Conservation (phyloP, 1,139 yeast genomes). For the Hyphopichia wangnamkhiaoensis region DNA sequence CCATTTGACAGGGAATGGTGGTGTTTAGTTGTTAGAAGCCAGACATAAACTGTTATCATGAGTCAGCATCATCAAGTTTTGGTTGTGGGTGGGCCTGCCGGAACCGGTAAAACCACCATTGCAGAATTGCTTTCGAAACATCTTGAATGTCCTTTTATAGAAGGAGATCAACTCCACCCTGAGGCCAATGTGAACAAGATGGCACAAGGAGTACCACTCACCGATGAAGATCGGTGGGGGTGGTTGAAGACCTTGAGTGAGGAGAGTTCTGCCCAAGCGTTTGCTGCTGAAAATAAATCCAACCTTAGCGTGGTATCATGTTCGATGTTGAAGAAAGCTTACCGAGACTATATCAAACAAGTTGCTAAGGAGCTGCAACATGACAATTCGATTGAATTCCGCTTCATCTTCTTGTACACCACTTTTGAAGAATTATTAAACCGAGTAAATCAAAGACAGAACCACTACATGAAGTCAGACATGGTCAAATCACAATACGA, state of each 20-base stretch:
- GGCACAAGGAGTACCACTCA: constrained; percentile 75
- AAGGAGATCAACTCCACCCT: constrained; percentile 86
- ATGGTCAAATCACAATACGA: constrained; percentile 82
- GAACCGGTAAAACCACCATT: constrained; percentile 87
- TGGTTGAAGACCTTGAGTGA: constrained; percentile 67
- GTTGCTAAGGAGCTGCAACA: constrained; percentile 17
- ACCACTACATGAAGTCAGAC: constrained; percentile 83
- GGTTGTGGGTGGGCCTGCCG: constrained; percentile 85
- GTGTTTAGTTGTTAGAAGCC: too few relatives aligned
- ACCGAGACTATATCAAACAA: constrained; percentile 59
- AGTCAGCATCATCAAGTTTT: background rate
- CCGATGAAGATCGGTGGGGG: constrained; percentile 89
- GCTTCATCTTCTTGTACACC: constrained; percentile 69
- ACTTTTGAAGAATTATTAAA: constrained; percentile 57
- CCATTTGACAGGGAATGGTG: too few relatives aligned
- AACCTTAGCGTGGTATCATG: constrained; percentile 65
- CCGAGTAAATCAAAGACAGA: constrained; percentile 62
- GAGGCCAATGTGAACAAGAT: constrained; percentile 73
- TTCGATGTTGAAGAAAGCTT: constrained; percentile 74
- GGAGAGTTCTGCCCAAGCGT: constrained; percentile 37
- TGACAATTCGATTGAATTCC: constrained; percentile 39
- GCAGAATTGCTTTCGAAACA: constrained; percentile 53
- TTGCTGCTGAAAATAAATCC: constrained; percentile 23
- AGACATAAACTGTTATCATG: background rate
- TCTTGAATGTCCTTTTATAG: constrained; percentile 60